A percentile compares a stretch with the other conserved stretches of the same genome.
Conservation (phyloP, 1,284 basidiomycete species). For the Volvariella volvacea region DNA sequence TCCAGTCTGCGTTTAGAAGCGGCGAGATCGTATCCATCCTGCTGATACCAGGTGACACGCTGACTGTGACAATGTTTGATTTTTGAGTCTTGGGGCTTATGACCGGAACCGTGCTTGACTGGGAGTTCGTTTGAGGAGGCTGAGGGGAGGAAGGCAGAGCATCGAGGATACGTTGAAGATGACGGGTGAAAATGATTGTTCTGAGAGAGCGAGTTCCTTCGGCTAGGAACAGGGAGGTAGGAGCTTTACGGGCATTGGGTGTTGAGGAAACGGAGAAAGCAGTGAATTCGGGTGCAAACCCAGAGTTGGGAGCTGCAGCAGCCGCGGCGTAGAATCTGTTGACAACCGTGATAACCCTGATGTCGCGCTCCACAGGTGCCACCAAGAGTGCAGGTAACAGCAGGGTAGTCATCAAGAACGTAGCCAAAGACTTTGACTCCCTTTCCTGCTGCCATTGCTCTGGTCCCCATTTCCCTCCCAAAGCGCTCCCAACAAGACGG, state of each 20-base stretch:
- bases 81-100: slow-evolving; percentile 43
- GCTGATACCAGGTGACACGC: slow-evolving; percentile 69
- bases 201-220: slow-evolving; percentile 67
- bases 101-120: slow-evolving; percentile 34
- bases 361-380: slow-evolving; percentile 76
- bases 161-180: slow-evolving; percentile 73
- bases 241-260: not conserved
- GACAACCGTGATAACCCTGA: slow-evolving; percentile 74
- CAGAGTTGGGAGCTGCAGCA: slow-evolving; percentile 19
- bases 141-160: slow-evolving; percentile 56
- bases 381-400: slow-evolving; percentile 73
- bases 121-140: slow-evolving; percentile 43
- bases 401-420: slow-evolving; percentile 73
- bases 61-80: slow-evolving; percentile 66
- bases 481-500: slow-evolving; percentile 16
- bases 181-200: slow-evolving; percentile 55
- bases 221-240: slow-evolving; percentile 35
- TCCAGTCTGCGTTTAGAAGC: slow-evolving; percentile 43
- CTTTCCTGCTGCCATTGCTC: slow-evolving; percentile 27
- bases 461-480: slow-evolving; percentile 12
- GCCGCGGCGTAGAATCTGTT: slow-evolving; percentile 82
- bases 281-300: slow-evolving; percentile 6
- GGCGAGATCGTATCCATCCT: slow-evolving; percentile 57
- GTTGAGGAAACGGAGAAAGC: not conserved
- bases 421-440: slow-evolving; percentile 49